Evolutionary conservation across 106 monocot species (phyloP).

Genomic region (Allium cepa): DNA sequence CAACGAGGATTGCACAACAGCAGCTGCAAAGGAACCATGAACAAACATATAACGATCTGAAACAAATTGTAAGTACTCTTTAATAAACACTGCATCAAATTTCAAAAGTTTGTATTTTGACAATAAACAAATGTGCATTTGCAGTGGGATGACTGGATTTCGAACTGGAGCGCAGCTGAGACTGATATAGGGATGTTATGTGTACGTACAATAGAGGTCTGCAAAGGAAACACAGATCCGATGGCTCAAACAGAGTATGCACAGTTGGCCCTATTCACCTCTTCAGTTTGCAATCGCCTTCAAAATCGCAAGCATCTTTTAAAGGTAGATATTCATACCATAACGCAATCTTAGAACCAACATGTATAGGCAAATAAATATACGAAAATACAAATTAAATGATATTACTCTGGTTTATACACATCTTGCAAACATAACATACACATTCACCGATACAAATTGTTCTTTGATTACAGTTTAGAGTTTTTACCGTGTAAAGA

Average conservation of each 20-base stretch:
- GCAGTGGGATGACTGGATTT: constrained; percentile 45
- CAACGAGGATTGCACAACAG: background rate
- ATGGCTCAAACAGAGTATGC: constrained; percentile 7
- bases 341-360: no score
- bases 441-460: no score
- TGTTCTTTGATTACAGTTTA: no score
- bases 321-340: background rate
- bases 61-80: constrained; percentile 27
- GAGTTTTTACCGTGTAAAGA: no score
- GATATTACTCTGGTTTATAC: no score
- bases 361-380: no score
- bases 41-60: constrained; percentile 9
- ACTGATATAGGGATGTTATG: constrained; percentile 16
- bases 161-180: background rate
- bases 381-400: no score
- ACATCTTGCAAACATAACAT: no score
- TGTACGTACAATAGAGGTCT: constrained; percentile 25
- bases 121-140: background rate
- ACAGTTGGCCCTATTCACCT: constrained; percentile 14
- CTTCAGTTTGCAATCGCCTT: constrained; percentile 25
- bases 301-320: background rate
- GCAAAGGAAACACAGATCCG: constrained; percentile 17
- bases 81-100: background rate
- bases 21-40: constrained; percentile 1
- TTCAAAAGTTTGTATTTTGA: background rate